Evolutionary conservation across 177 flowering plant genomes (phyloP).

Genomic region (Vitis hybrid): DNA sequence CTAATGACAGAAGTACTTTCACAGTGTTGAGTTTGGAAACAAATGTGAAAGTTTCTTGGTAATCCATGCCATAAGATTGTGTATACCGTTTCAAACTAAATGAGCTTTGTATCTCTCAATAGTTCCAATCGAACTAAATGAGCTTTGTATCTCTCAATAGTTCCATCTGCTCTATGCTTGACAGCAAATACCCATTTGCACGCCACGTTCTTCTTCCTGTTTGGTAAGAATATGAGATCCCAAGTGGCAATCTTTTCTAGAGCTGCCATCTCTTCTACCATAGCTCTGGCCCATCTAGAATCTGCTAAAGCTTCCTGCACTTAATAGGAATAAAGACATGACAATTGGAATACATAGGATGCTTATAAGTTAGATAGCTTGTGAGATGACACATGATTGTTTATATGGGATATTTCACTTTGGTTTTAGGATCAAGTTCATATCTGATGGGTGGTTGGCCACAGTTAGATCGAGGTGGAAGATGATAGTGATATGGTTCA

Average conservation of each 20-base stretch:
- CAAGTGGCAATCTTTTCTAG: not conserved
- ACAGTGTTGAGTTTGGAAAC: not conserved
- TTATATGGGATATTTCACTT: not conserved
- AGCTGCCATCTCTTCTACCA: constrained; percentile 2
- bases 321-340: not conserved
- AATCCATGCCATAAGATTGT: not conserved
- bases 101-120: no score
- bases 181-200: not conserved
- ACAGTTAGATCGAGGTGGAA: not conserved
- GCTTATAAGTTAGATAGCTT: not conserved
- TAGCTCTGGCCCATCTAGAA: constrained; percentile 6
- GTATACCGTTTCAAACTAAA: not conserved
- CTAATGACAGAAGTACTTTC: not conserved
- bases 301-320: no score
- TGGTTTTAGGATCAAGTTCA: not conserved
- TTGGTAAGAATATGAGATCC: not conserved
- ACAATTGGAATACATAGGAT: not conserved
- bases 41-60: not conserved
- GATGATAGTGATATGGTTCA: not conserved
- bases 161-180: no score
- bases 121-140: no score
- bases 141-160: no score
- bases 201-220: not conserved
- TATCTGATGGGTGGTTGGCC: not conserved
- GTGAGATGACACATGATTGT: not conserved